These are phyloP conservation scores for Vickermania ingenoplastis DNA, from an alignment of 208 protist species.

Conservation along the genomic window DNA sequence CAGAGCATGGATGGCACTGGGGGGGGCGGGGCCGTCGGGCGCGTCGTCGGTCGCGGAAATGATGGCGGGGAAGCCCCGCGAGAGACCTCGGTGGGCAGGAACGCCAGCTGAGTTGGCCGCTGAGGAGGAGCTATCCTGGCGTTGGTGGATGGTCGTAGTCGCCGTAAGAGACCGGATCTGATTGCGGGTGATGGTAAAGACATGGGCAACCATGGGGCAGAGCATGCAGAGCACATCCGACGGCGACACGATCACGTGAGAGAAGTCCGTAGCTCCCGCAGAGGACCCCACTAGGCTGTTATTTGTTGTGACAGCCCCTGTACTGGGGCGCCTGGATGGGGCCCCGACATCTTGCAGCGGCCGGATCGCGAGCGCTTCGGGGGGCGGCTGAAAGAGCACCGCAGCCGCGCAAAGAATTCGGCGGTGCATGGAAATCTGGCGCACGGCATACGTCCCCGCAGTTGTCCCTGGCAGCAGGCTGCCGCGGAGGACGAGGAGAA, in stretches of 20 bases:
- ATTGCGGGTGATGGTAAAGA: slow-evolving; percentile 13
- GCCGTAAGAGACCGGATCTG: slow-evolving; percentile 1
- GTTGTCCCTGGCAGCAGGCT: slow-evolving; percentile 23
- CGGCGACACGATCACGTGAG: slow-evolving; percentile 39
- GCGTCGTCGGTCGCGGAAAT: too few relatives aligned
- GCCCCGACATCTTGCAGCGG: neutral
- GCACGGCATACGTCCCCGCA: slow-evolving; percentile 10
- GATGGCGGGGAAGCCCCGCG: neutral
- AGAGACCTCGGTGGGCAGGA: too few relatives aligned
- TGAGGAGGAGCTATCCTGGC: neutral
- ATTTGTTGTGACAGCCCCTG: neutral
- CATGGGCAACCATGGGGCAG: slow-evolving; percentile 43
- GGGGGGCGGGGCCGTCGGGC: too few relatives aligned
- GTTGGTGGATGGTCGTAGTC: neutral
- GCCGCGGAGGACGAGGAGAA: slow-evolving; percentile 57
- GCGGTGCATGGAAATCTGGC: slow-evolving; percentile 21
- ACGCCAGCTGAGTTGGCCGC: neutral
- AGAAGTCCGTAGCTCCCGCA: slow-evolving; percentile 10
- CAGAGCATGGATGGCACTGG: too few relatives aligned
- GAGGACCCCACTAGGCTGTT: neutral
- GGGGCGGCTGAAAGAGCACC: slow-evolving; percentile 54
- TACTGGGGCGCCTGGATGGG: neutral
- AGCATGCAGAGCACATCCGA: slow-evolving; percentile 65
- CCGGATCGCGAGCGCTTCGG: slow-evolving; percentile 4
- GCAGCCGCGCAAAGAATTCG: slow-evolving; percentile 41